Evolutionary conservation across 352 stramenopile genomes (phyloP).

Genomic region (Phytophthora rubi): DNA sequence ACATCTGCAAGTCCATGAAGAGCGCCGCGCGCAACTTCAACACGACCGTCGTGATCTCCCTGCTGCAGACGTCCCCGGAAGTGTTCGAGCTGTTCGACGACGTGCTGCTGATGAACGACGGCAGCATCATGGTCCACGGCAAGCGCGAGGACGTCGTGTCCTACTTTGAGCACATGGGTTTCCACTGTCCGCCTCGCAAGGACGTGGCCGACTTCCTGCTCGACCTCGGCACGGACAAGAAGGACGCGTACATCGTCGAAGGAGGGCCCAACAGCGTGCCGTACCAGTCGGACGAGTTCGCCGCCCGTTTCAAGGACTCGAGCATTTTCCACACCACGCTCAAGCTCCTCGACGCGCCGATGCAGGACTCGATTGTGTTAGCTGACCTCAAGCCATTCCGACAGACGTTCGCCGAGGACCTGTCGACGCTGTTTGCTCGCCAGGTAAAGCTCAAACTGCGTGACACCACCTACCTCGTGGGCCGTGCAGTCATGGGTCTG

Average conservation of each 20-base stretch:
- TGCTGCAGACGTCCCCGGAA: constrained; percentile 53
- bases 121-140: constrained; percentile 61
- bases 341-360: constrained; percentile 34
- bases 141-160: constrained; percentile 43
- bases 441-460: constrained; percentile 71
- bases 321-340: constrained; percentile 57
- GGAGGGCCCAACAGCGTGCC: constrained; percentile 19
- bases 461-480: constrained; percentile 58
- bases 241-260: constrained; percentile 20
- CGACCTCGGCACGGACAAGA: constrained; percentile 31
- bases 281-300: constrained; percentile 49
- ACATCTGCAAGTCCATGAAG: constrained; percentile 88
- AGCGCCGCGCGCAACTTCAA: constrained; percentile 56
- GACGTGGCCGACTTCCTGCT: constrained; percentile 2
- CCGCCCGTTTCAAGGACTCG: constrained; percentile 49
- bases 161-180: constrained; percentile 64
- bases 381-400: constrained; percentile 43
- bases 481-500: constrained; percentile 58
- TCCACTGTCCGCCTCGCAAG: constrained; percentile 42
- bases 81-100: constrained; percentile 70
- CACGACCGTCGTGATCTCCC: constrained; percentile 50
- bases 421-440: constrained; percentile 49
- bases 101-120: constrained; percentile 58
- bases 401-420: constrained; percentile 52
- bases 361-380: constrained; percentile 37